Percentiles rank a stretch among this genome's conserved stretches.
Evolutionary conservation across 176 grass and related monocot species (phyloP).

Genomic region (Aegilops tauschii): DNA sequence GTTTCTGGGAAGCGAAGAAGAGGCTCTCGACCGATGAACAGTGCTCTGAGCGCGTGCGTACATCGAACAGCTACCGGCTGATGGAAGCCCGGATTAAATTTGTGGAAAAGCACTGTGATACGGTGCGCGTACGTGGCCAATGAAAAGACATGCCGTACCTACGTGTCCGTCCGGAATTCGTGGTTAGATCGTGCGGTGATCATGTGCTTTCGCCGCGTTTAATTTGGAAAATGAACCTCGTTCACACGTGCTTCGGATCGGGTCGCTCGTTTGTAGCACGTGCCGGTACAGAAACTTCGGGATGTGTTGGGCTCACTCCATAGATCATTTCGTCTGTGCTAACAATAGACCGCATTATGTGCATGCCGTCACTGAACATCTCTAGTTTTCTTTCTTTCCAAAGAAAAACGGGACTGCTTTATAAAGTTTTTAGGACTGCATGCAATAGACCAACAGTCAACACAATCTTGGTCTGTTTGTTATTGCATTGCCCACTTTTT

Average conservation of each 20-base stretch:
- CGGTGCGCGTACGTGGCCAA: neutral
- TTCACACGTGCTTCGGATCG: neutral
- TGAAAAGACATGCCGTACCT: neutral
- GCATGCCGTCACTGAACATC: neutral
- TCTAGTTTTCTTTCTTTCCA: neutral
- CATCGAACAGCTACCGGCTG: neutral
- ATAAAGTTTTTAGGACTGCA: neutral
- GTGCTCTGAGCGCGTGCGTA: neutral
- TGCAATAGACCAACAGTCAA: neutral
- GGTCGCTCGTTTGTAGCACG: neutral
- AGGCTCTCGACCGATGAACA: neutral
- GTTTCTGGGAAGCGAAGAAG: neutral
- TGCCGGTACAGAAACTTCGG: neutral
- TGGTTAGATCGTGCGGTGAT: neutral
- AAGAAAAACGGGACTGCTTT: neutral
- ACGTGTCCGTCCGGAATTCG: neutral
- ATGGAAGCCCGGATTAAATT: neutral
- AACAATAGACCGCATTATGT: neutral
- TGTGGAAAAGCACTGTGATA: neutral
- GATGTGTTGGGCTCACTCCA: neutral
- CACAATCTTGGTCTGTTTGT: too few species aligned
- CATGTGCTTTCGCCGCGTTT: neutral
- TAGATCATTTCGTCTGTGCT: neutral
- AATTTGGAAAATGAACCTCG: neutral
- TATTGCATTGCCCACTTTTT: neutral